Evolutionary conservation across 2,329 filamentous ascomycete species (phyloP), one percentile per base, ranked within the genome.

Genomic region (Sporothrix pallida): DNA sequence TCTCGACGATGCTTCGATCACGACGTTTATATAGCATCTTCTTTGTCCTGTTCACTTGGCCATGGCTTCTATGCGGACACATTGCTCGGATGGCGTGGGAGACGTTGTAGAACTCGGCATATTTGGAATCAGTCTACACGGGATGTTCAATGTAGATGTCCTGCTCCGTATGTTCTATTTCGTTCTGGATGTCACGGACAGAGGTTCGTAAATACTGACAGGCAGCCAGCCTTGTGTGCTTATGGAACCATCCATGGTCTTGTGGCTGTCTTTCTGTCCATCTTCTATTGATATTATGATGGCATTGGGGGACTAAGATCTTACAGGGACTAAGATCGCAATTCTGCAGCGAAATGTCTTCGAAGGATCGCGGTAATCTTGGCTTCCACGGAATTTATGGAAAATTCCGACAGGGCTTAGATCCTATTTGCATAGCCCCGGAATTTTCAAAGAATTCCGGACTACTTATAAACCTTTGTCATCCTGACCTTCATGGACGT

Each of bases 381-480:
- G 13, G 58, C 42, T 65, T 23, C 60, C 60, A 65, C 60, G 37
- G 60, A 65, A 65, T 46, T 65, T 65, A 13, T 44, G 8, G 4
- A 13, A 44, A 46, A 23, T 65, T 65, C 60, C 60, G 42, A 31
- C 54, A 26, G 42, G 37, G 37, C n/a, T 65, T 31, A 58, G 54
- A 44, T 54, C n/a, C 60, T 15, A 63, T 42, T 63, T 17, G 17
- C 60, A n/a, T 17, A 44, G 31, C 31, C 31, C 58, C 60, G 60
- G 60, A 44, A 63, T 20, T 63, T n/a, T 20, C 15, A 7, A 37
- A n/a, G 42, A 63, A 63, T 44, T 63, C 60, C 60, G 60, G 37
- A 15, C 56, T 58, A 58, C 56, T 58, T 58, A 58, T 58, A 58
- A 58, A 31, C 56, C 60, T 63, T 63, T 63, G 60, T 63, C 60